These are phyloP conservation scores for Neofusicoccum parvum DNA, from an alignment of 2,329 filamentous ascomycete species.

Conservation along the genomic window DNA sequence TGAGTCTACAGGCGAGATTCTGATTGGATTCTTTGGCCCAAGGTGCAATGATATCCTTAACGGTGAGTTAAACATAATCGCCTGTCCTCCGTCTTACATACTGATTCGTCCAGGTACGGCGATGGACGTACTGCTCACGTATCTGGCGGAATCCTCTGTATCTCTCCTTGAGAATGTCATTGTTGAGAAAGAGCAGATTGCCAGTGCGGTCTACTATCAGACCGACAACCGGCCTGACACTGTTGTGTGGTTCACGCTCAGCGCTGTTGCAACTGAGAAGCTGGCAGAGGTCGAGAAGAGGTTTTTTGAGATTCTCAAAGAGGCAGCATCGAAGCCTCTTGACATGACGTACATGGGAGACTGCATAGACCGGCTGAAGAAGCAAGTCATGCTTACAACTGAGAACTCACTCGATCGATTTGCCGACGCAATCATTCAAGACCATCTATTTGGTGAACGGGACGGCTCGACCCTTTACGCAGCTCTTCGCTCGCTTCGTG, in stretches of 20 bases:
- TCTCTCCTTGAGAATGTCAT: constrained; percentile 88
- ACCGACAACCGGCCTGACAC: constrained; percentile 79
- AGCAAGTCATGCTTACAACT: constrained; percentile 79
- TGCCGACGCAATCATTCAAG: constrained; percentile 81
- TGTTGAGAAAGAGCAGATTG: constrained; percentile 90
- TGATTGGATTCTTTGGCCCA: constrained; percentile 85
- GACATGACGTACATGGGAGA: constrained; percentile 91
- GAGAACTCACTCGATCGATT: constrained; percentile 83
- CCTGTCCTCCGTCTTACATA: not conserved
- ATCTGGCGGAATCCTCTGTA: constrained; percentile 90
- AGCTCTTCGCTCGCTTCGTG: constrained; percentile 45
- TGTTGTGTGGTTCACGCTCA: constrained; percentile 83
- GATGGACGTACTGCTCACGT: constrained; percentile 77
- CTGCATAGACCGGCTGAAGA: constrained; percentile 78
- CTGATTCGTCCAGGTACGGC: constrained; percentile 58
- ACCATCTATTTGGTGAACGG: constrained; percentile 86
- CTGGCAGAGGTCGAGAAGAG: constrained; percentile 82
- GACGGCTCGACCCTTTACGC: constrained; percentile 63
- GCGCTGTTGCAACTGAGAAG: constrained; percentile 83
- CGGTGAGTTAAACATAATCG: constrained; percentile 32
- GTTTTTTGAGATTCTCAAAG: constrained; percentile 79
- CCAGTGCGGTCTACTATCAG: constrained; percentile 80
- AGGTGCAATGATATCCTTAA: constrained; percentile 70
- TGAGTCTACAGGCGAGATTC: constrained; percentile 86
- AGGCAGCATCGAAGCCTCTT: constrained; percentile 76